phyloP scores from a whole-genome alignment of 768 basidiomycete species.

The Boletellus ananas region DNA sequence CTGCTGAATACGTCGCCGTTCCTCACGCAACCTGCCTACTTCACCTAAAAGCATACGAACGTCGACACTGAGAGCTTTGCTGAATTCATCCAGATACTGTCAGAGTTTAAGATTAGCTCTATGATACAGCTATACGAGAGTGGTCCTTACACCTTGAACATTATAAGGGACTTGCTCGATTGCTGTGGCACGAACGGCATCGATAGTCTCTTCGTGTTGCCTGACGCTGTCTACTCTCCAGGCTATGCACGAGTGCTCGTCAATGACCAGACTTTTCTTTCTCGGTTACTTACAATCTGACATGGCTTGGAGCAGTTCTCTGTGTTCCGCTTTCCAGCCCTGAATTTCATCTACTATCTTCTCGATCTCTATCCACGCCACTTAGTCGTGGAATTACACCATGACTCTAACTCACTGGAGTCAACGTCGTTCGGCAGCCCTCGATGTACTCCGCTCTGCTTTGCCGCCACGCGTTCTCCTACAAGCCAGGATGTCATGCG shows the following conservation, averaged over 20 bases:
- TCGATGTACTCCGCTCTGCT: constrained; percentile 48
- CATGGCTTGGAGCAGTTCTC: constrained; percentile 49
- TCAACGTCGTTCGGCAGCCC: constrained; percentile 47
- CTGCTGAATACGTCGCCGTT: constrained; percentile 75
- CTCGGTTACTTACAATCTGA: constrained; percentile 47
- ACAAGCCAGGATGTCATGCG: constrained; percentile 60
- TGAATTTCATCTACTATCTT: constrained; percentile 55
- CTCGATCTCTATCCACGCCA: constrained; percentile 46
- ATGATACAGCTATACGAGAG: constrained; percentile 1
- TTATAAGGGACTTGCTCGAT: constrained; percentile 79
- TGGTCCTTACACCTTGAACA: constrained; percentile 57
- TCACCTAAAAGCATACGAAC: constrained; percentile 80
- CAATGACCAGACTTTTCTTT: background rate
- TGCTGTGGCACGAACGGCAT: constrained; percentile 66
- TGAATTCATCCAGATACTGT: constrained; percentile 86
- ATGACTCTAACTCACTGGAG: constrained; percentile 44
- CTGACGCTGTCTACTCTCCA: constrained; percentile 64
- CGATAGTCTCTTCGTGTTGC: constrained; percentile 66
- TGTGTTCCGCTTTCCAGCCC: constrained; percentile 56
- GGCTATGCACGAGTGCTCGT: constrained; percentile 34
- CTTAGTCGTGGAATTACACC: background rate
- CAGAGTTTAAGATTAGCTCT: background rate
- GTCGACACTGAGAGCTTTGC: constrained; percentile 76
- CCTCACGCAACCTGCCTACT: constrained; percentile 79
- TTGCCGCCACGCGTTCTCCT: constrained; percentile 52